Evolutionary conservation across 345 rosid genomes (phyloP), one percentile per base, ranked within the genome.

Genomic region (Rhodomyrtus tomentosa): DNA sequence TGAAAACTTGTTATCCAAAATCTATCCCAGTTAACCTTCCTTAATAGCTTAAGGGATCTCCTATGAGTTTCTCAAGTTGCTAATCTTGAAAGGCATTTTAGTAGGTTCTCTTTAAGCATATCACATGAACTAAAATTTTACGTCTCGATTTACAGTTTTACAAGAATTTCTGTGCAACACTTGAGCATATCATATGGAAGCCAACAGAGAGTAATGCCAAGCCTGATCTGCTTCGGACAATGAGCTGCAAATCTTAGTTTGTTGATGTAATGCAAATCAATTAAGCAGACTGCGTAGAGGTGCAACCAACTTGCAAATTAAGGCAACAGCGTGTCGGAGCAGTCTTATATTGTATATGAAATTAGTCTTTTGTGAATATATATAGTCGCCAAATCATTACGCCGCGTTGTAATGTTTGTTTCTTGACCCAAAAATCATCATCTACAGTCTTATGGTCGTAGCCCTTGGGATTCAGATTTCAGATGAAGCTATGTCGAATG

Each of bases 111-210:
- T 68, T 68, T 32, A 13, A 68, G 76, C 25, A 8, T 18, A 13
- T 1, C 12, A 4, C 76, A 18, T 8, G 82, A 81, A 50, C 12
- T 81, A 32, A 48, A 50, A 27, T 52, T 18, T 81, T 15, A 32
- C 0, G 0, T 50, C 82, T 49, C 4, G 25, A 18, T 87, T 87
- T 74, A 86, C 92, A 95, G 98, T 96, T 96, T 86, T 95, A 94
- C 95, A 93, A 94, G 92, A 91, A 87, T 55, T 90, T 95, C 85
- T 94, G 98, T 86, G 85, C 88, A 7, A 93, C 91, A 82, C 95
- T 96, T 11, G 98, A 92, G 45, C 88, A 89, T 85, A 90, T 96
- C 86, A 95, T 96, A 82, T 95, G 96, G 98, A 93, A 88, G 87
- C 93, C 98, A n/a, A 40, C 88, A 6, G 94, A 88, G 84, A 89